phyloP scores from a whole-genome alignment of 2,329 filamentous ascomycete species.

The Hymenoscyphus occultus region DNA sequence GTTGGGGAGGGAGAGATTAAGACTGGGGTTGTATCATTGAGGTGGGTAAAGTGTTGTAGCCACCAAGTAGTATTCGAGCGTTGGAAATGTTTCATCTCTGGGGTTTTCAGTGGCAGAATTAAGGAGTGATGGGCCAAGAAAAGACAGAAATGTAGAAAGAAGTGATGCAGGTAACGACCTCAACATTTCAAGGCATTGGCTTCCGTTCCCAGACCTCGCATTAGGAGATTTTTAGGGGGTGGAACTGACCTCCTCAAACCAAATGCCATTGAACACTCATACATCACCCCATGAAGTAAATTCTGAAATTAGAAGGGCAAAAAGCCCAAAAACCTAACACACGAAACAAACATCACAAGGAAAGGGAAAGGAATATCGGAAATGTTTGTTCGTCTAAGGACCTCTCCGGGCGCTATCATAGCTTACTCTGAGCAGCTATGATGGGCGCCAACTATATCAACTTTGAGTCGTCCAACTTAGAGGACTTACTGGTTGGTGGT shows the following conservation, averaged over 20 bases:
- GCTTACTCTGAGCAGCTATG: neutral
- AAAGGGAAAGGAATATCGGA: neutral
- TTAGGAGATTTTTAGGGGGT: too few species aligned
- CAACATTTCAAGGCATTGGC: too few species aligned
- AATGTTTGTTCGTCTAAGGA: neutral
- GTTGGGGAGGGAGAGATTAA: neutral
- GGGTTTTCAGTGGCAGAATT: too few species aligned
- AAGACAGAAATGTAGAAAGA: too few species aligned
- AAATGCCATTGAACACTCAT: too few species aligned
- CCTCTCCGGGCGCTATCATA: neutral
- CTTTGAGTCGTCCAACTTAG: neutral
- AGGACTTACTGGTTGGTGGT: neutral
- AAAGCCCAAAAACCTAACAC: neutral
- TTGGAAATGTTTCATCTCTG: too few species aligned
- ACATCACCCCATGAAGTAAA: neutral
- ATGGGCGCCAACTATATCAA: neutral
- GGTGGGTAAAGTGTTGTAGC: neutral
- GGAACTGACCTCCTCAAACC: too few species aligned
- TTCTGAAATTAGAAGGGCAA: neutral
- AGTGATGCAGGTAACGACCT: too few species aligned
- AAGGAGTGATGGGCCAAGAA: too few species aligned
- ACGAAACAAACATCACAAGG: neutral
- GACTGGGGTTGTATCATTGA: neutral
- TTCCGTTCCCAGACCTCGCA: too few species aligned
- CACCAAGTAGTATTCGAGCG: too few species aligned